Conservation (phyloP, 108 stramenopile species). For the Pseudonitzschia delicatissima region DNA sequence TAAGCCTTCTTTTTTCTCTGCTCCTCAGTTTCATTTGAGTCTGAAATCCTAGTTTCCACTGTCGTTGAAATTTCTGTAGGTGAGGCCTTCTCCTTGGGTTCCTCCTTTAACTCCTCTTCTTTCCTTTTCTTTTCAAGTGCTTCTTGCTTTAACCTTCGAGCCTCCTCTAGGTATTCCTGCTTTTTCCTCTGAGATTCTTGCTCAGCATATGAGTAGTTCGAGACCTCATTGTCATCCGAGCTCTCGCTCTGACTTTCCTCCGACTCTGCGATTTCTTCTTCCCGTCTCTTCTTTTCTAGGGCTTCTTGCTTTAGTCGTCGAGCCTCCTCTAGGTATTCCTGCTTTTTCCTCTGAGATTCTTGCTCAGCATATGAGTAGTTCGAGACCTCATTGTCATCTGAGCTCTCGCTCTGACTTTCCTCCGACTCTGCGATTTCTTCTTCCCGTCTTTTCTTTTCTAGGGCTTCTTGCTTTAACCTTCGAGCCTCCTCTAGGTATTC, state of each 20-base stretch:
- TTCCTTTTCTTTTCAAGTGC: background rate
- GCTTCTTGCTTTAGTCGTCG: background rate
- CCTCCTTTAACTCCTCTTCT: conserved; percentile 1
- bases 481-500: conserved; percentile 12
- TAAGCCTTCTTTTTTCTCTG: background rate
- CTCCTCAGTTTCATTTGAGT: background rate
- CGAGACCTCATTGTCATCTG: background rate
- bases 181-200: conserved; percentile 6
- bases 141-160: background rate
- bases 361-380: background rate
- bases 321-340: conserved; percentile 11
- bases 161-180: conserved; percentile 11
- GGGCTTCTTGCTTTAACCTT: background rate
- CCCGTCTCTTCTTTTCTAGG: background rate
- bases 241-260: background rate
- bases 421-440: background rate
- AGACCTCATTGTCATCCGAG: too few relatives aligned
- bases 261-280: background rate
- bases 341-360: conserved; percentile 9
- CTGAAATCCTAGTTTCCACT: too few relatives aligned
- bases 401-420: background rate
- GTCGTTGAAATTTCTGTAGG: too few relatives aligned
- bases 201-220: background rate
- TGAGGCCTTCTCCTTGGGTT: background rate
- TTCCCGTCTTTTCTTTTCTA: background rate